A percentile compares a stretch with the other conserved stretches of the same genome.
These are phyloP conservation scores for Xylaria hypoxylon DNA, from an alignment of 2,329 filamentous ascomycete genomes.

Conservation along the genomic window DNA sequence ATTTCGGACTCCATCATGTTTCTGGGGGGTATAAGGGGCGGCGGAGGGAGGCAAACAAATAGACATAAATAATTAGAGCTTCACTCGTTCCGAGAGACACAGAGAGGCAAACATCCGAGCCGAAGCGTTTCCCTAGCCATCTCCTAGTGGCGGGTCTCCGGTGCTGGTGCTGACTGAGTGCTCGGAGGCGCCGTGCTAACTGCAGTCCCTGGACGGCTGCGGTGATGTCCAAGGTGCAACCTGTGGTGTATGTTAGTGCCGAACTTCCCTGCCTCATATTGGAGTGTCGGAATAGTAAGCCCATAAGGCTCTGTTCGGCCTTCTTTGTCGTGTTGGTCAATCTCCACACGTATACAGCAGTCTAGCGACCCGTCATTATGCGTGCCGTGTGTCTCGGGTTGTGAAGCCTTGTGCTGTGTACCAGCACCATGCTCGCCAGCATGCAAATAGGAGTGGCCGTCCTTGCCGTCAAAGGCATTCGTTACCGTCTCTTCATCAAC, in stretches of 20 bases:
- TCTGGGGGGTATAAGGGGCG: slow-evolving; percentile 26
- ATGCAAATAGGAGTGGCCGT: slow-evolving; percentile 79
- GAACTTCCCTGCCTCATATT: slow-evolving; percentile 49
- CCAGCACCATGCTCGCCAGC: slow-evolving; percentile 82
- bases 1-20: neutral
- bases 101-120: slow-evolving; percentile 13
- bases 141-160: slow-evolving; percentile 41
- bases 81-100: neutral
- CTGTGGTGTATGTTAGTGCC: slow-evolving; percentile 43
- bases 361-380: slow-evolving; percentile 75
- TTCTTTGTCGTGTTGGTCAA: slow-evolving; percentile 82
- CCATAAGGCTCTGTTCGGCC: slow-evolving; percentile 87
- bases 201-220: slow-evolving; percentile 47
- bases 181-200: slow-evolving; percentile 43
- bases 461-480: slow-evolving; percentile 59
- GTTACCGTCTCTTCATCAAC: slow-evolving; percentile 27
- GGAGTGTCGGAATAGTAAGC: slow-evolving; percentile 81
- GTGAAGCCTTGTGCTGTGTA: slow-evolving; percentile 79
- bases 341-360: slow-evolving; percentile 86
- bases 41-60: slow-evolving; percentile 9
- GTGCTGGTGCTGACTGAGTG: slow-evolving; percentile 44
- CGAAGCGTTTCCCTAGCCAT: slow-evolving; percentile 8
- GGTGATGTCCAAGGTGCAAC: slow-evolving; percentile 44
- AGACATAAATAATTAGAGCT: neutral
- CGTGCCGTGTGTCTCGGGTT: slow-evolving; percentile 64